These are phyloP conservation scores for Pleurotus platypus DNA, from an alignment of 768 basidiomycete species.

Conservation along the genomic window DNA sequence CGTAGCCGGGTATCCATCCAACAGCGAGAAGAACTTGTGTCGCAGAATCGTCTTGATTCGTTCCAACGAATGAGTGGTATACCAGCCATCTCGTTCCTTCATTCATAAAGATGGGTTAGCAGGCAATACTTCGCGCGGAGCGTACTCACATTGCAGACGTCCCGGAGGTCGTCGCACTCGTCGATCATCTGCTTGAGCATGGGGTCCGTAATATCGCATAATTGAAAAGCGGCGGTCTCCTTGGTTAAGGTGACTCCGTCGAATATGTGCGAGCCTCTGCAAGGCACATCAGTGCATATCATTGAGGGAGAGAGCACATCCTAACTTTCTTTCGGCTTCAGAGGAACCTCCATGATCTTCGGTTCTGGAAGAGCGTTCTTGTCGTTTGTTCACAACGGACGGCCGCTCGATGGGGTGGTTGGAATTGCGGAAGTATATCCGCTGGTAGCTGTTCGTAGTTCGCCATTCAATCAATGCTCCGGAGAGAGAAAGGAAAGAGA, in stretches of 20 bases:
- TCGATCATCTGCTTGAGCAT: constrained; percentile 82
- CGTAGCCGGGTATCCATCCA: constrained; percentile 68
- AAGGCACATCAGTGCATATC: neutral
- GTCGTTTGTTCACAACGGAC: constrained; percentile 68
- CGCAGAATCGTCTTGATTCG: constrained; percentile 82
- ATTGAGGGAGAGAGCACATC: too few relatives aligned
- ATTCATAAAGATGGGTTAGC: neutral
- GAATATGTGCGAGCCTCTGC: constrained; percentile 74
- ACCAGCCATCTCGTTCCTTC: constrained; percentile 90
- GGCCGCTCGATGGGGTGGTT: constrained; percentile 78
- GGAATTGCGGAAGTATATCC: constrained; percentile 85
- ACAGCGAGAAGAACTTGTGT: constrained; percentile 79
- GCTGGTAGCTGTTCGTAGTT: constrained; percentile 73
- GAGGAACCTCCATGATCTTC: constrained; percentile 27
- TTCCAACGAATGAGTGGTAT: constrained; percentile 68
- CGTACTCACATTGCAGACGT: constrained; percentile 67
- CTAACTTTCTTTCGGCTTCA: constrained; percentile 38
- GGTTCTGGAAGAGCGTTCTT: constrained; percentile 39
- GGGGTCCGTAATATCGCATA: constrained; percentile 88
- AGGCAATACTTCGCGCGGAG: neutral
- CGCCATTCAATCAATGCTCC: neutral
- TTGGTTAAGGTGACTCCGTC: constrained; percentile 78
- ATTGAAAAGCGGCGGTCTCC: constrained; percentile 90
- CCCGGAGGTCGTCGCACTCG: constrained; percentile 62
- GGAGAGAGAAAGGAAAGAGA: neutral